Percentiles rank a stretch among this genome's conserved stretches.
These are phyloP conservation scores for Parsonsia alboflavescens DNA, from an alignment of 257 asterid species.

Conservation along the genomic window DNA sequence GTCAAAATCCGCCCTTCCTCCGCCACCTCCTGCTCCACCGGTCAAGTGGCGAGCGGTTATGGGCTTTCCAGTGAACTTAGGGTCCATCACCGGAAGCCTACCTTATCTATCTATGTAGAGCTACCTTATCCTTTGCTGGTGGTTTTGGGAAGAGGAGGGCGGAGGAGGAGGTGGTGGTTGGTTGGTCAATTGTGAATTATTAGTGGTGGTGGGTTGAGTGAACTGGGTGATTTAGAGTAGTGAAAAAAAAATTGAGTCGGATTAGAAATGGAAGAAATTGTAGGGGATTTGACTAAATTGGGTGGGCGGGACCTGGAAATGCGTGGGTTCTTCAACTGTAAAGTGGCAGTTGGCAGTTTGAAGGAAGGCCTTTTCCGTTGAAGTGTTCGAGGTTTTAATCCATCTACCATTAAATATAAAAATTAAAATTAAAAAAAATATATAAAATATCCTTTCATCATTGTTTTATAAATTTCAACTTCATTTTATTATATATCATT, in stretches of 20 bases:
- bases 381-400: too few relatives aligned
- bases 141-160: neutral
- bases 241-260: neutral
- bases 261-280: neutral
- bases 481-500: too few relatives aligned
- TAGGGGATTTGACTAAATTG: neutral
- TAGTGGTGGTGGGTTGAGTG: neutral
- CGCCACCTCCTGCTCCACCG: slow-evolving; percentile 28
- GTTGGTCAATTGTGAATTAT: slow-evolving; percentile 1
- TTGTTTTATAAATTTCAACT: too few relatives aligned
- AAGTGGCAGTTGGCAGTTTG: neutral
- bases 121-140: neutral
- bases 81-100: slow-evolving; percentile 45
- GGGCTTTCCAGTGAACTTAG: slow-evolving; percentile 50
- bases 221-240: neutral
- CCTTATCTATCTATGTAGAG: neutral
- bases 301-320: neutral
- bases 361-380: neutral
- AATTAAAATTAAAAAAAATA: too few relatives aligned
- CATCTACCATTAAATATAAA: too few relatives aligned
- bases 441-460: too few relatives aligned
- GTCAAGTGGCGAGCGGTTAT: slow-evolving; percentile 30
- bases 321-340: neutral
- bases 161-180: neutral
- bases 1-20: slow-evolving; percentile 26